Percentiles rank a stretch among this genome's conserved stretches.
phyloP scores from a whole-genome alignment of 73 alveolate genomes.

The Uronychia setigera region DNA sequence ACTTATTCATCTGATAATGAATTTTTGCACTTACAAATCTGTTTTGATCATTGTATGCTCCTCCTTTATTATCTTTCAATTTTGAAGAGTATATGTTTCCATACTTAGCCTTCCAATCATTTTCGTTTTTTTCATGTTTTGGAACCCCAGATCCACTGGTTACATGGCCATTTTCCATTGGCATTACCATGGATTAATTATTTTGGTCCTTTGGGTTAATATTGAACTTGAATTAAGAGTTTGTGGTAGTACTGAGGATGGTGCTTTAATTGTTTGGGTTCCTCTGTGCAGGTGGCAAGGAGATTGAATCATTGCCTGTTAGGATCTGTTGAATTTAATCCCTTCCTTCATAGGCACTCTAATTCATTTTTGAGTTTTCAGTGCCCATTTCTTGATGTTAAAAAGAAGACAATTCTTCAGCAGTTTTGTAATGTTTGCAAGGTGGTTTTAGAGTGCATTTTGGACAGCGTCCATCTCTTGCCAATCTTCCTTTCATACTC shows the following conservation, averaged over 20 bases:
- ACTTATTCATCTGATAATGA: too few species aligned
- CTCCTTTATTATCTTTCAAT: background rate
- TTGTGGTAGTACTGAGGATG: background rate
- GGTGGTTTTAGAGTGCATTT: conserved; percentile 46
- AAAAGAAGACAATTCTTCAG: conserved; percentile 28
- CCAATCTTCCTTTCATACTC: background rate
- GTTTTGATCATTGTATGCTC: background rate
- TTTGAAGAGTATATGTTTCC: background rate
- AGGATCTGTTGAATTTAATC: background rate
- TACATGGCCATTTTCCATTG: background rate
- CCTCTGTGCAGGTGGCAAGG: too few species aligned
- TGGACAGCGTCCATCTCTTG: conserved; percentile 29
- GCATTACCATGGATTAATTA: background rate
- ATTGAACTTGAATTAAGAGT: background rate
- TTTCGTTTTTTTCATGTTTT: background rate
- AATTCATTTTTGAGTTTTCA: too few species aligned
- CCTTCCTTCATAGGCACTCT: background rate
- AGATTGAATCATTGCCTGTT: too few species aligned
- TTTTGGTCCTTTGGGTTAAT: background rate
- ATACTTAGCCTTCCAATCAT: background rate
- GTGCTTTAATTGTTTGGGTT: background rate
- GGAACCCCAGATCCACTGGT: background rate
- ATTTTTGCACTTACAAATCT: too few species aligned
- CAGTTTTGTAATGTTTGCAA: conserved; percentile 17
- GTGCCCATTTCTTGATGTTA: too few species aligned